Base-by-base conservation (phyloP, 2,329 filamentous ascomycete genomes). In the Calonectria honghensis region DNA sequence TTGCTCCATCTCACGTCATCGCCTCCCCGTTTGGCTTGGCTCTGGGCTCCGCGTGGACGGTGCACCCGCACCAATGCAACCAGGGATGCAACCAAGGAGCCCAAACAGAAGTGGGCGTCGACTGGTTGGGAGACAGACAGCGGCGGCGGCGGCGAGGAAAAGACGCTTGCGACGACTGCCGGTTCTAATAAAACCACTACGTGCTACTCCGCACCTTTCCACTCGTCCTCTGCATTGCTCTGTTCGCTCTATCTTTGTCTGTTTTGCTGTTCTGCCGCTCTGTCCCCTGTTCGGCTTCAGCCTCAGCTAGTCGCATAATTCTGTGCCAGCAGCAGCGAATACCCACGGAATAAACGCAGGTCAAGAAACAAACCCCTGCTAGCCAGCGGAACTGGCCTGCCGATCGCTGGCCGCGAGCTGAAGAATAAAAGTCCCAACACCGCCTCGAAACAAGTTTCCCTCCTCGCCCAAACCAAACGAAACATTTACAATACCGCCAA, bases 1-100 rank as follows among this genome's bases (percentile, higher is more conserved):
- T 72, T 75, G 63, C 68, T 66, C 27, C 74, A 64, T 80, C 78
- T 80, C 78, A 80, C 78, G 78, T 80, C 78, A 80, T 79, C 78
- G 73, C 77, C 69, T 32, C 54, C 70, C 68, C 71, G 51, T 27
- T 41, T 24, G 24, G 32, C 66, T 51, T 67, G 69, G 64, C 41
- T 67, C 32, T 20, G 45, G 29, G 64, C 45, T 52, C 64, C 48
- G 64, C 64, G 61, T 65, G 61, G 61, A 65, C 41, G 61, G 61
- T 35, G 61, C 61, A 65, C 41, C 29, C 61, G 45, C 61, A 65
- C 61, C 61, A 32, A 45, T 65, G 61, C 61, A 45, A 48, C 61
- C 20, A 65, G 41, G 39, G 41, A 65, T 63, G 57, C 35, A 63
- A 31, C 57, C 35, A 41, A 63, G 24, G 37, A 35, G 57, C 35